Base-by-base conservation (phyloP, 805 yeast genomes). In the Candida verbasci region DNA sequence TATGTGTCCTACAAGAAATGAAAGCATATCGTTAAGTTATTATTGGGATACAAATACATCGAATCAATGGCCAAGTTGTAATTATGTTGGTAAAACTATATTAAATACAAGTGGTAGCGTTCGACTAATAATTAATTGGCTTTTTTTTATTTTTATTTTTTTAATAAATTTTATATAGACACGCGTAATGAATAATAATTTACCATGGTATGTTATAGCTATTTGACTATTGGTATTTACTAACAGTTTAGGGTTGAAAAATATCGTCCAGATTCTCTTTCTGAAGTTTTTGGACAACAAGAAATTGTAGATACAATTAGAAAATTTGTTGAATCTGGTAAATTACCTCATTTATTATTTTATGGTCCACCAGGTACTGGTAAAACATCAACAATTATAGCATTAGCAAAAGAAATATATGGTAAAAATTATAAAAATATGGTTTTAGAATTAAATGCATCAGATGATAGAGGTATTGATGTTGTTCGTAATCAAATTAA, bases 401-500 rank as follows among this genome's bases (percentile, higher is more conserved):
- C 95, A 2, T 63, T 86, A 45, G 88, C 95, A 3, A 80, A 75
- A 47, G 87, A 86, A 51, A 59, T 86, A 17, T 86, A 93, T 58
- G 99, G 98, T 2, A 63, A 72, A 12, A 76, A 78, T 45, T 86
- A 85, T 56, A 77, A 73, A 49, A 85, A 87, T 53, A 88, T 89
- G 89, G 97, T 93, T 1, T 65, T 93, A 38, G 98, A 93, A 56
- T 71, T 93, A 58, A 93, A 93, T 61, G 98, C 98, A 3, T 82
- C 94, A 3, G 98, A 93, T 59, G 98, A 93, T 58, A 77, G 98
- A 63, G 98, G 98, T 46, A 93, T 93, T 47, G 95, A 87, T 49
- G 97, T 93, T 30, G 97, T 93, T n/a, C 76, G 99, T 45, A 93
- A 93, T 52, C 96, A 88, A 61, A 88, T 93, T 67, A 93, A 93